Evolutionary conservation across 2,329 filamentous ascomycete species (phyloP).

Genomic region (Pseudodiploospora longispora): DNA sequence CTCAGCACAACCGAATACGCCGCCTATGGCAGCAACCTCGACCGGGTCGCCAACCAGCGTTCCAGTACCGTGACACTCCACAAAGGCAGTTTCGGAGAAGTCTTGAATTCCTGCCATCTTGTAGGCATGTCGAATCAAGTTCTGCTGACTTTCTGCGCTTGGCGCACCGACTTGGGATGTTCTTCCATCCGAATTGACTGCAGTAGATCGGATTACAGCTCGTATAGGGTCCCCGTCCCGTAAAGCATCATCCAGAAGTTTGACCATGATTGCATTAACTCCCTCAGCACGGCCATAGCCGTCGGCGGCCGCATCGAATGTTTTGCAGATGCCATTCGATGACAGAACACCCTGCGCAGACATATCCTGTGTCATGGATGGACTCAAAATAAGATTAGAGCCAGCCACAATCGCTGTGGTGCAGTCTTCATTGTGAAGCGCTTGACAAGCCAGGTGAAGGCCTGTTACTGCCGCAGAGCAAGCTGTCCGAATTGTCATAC

Average conservation of each 20-base stretch:
- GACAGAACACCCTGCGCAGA: no score
- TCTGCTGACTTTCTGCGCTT: slow-evolving; percentile 1
- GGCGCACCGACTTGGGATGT: slow-evolving; percentile 5
- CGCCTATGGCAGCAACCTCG: background rate
- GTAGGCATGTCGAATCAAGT: slow-evolving; percentile 8
- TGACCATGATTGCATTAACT: slow-evolving; percentile 19
- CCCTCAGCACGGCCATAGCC: slow-evolving; percentile 25
- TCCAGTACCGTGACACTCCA: slow-evolving; percentile 14
- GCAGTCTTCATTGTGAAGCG: no score
- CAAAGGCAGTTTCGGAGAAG: slow-evolving; percentile 28
- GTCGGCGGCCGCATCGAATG: slow-evolving; percentile 22
- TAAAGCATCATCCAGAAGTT: slow-evolving; percentile 18
- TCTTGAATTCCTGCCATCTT: slow-evolving; percentile 12
- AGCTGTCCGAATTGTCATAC: no score
- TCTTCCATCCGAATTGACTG: slow-evolving; percentile 10
- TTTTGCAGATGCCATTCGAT: slow-evolving; percentile 14
- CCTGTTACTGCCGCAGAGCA: no score
- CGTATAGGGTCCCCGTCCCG: slow-evolving; percentile 11
- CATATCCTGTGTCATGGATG: no score
- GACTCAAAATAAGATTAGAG: no score
- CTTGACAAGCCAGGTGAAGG: no score
- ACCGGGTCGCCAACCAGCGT: slow-evolving; percentile 10
- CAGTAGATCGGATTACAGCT: slow-evolving; percentile 8
- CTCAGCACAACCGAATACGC: background rate
- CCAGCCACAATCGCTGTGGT: no score